These are phyloP conservation scores for Pyrenophora graminea DNA, from an alignment of 2,329 filamentous ascomycete species.

Conservation along the genomic window DNA sequence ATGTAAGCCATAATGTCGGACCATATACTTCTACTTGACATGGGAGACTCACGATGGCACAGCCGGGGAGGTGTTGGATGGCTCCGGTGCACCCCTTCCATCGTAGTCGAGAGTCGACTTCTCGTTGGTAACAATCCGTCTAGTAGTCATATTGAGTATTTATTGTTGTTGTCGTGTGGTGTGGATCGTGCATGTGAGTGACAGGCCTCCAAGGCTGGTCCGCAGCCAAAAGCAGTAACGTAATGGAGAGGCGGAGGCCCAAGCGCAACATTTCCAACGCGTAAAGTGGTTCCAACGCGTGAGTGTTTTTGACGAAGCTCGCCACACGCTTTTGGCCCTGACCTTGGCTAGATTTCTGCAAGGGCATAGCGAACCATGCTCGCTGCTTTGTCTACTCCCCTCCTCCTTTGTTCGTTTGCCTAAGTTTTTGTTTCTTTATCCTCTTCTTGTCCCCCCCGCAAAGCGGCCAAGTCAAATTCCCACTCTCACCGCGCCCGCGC, in stretches of 20 bases:
- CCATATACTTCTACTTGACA: neutral
- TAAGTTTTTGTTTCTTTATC: slow-evolving; percentile 6
- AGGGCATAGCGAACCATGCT: slow-evolving; percentile 10
- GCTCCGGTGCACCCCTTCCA: slow-evolving; percentile 44
- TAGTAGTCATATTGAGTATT: slow-evolving; percentile 64
- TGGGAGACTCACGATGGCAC: slow-evolving; percentile 71
- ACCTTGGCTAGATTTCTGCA: neutral
- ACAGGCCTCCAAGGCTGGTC: neutral
- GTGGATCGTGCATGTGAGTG: slow-evolving; percentile 3
- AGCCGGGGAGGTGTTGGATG: slow-evolving; percentile 77
- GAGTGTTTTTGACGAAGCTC: slow-evolving; percentile 19
- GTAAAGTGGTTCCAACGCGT: slow-evolving; percentile 14
- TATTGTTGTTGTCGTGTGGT: neutral
- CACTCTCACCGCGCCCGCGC: neutral
- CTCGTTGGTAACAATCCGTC: slow-evolving; percentile 67
- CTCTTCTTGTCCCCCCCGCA: slow-evolving; percentile 1
- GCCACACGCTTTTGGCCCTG: slow-evolving; percentile 10
- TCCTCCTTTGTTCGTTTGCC: slow-evolving; percentile 19
- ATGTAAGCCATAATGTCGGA: slow-evolving; percentile 2
- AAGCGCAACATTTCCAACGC: slow-evolving; percentile 16
- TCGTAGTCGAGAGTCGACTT: slow-evolving; percentile 63
- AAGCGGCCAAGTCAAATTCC: slow-evolving; percentile 4
- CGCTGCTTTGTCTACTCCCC: slow-evolving; percentile 16
- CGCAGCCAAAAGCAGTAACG: slow-evolving; percentile 17
- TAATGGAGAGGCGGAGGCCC: slow-evolving; percentile 19